Evolutionary conservation across 108 stramenopile genomes (phyloP).

Genomic region (Cyclostephanos tholiformis): DNA sequence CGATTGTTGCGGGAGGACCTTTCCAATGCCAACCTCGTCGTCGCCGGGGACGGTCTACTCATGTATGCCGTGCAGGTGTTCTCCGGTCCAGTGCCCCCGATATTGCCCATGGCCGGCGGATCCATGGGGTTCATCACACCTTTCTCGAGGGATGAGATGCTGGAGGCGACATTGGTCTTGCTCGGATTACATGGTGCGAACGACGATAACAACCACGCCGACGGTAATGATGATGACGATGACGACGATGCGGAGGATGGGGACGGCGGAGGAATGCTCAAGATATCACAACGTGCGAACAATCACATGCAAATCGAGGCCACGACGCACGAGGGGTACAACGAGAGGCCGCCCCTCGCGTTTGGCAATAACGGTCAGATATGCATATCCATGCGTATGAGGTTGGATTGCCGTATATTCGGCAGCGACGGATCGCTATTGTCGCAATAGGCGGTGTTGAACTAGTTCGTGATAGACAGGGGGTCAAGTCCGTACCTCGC

Average conservation of each 20-base stretch:
- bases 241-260: conserved; percentile 17
- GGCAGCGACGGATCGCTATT: conserved; percentile 65
- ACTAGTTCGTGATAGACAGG: conserved; percentile 95
- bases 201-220: no score
- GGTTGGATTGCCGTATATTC: conserved; percentile 84
- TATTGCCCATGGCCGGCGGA: conserved; percentile 89
- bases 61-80: conserved; percentile 73
- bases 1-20: conserved; percentile 33
- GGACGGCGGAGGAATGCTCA: conserved; percentile 1
- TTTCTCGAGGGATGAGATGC: conserved; percentile 78
- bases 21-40: conserved; percentile 67
- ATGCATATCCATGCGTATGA: conserved; percentile 90
- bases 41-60: conserved; percentile 84
- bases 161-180: conserved; percentile 69
- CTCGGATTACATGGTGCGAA: conserved; percentile 61
- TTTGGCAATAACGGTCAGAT: conserved; percentile 73
- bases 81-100: no score
- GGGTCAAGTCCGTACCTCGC: conserved; percentile 89
- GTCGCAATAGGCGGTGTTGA: conserved; percentile 85
- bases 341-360: conserved; percentile 38
- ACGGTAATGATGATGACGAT: neutral
- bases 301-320: conserved; percentile 32
- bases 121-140: conserved; percentile 94
- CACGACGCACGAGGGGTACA: conserved; percentile 36
- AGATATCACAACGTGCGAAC: conserved; percentile 27